phyloP scores from a whole-genome alignment of 2,329 filamentous ascomycete genomes.

The Dichotomopilus funicola region DNA sequence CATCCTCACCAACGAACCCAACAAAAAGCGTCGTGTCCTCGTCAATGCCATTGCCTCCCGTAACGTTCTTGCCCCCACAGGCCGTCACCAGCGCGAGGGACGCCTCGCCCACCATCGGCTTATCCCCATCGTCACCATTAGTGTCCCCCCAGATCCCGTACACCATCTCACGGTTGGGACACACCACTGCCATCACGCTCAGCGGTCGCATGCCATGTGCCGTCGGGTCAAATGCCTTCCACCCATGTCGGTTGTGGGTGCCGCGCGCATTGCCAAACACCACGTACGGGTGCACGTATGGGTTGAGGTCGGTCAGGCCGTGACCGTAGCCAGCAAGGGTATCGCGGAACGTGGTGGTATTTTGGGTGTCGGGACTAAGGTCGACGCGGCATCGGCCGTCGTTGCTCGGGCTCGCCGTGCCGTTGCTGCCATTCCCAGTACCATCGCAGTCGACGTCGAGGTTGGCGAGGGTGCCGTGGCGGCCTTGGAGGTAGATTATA shows the following conservation, averaged over 20 bases:
- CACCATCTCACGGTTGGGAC: slow-evolving; percentile 39
- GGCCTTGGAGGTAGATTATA: slow-evolving; percentile 40
- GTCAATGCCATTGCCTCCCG: slow-evolving; percentile 50
- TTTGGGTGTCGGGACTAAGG: slow-evolving; percentile 35
- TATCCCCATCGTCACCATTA: slow-evolving; percentile 39
- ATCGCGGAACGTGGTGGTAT: slow-evolving; percentile 39
- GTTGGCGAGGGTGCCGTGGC: slow-evolving; percentile 35
- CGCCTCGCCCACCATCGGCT: slow-evolving; percentile 40
- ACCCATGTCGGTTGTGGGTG: slow-evolving; percentile 21
- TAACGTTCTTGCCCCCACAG: slow-evolving; percentile 45
- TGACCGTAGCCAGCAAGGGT: slow-evolving; percentile 30
- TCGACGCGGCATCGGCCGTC: slow-evolving; percentile 37
- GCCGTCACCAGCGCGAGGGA: slow-evolving; percentile 42
- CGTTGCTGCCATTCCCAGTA: not conserved
- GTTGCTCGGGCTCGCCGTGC: slow-evolving; percentile 31
- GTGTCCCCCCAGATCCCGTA: slow-evolving; percentile 51
- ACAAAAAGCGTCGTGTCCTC: slow-evolving; percentile 55
- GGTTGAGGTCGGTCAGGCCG: slow-evolving; percentile 38
- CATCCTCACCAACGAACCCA: slow-evolving; percentile 50
- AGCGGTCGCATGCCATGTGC: slow-evolving; percentile 40
- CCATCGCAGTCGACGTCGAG: slow-evolving; percentile 58
- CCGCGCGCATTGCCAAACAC: slow-evolving; percentile 45
- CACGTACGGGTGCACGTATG: slow-evolving; percentile 47
- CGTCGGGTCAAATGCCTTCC: slow-evolving; percentile 36
- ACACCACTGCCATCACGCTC: slow-evolving; percentile 50